Evolutionary conservation across 2,329 filamentous ascomycete species (phyloP).

Genomic region (Xylariales sp.): DNA sequence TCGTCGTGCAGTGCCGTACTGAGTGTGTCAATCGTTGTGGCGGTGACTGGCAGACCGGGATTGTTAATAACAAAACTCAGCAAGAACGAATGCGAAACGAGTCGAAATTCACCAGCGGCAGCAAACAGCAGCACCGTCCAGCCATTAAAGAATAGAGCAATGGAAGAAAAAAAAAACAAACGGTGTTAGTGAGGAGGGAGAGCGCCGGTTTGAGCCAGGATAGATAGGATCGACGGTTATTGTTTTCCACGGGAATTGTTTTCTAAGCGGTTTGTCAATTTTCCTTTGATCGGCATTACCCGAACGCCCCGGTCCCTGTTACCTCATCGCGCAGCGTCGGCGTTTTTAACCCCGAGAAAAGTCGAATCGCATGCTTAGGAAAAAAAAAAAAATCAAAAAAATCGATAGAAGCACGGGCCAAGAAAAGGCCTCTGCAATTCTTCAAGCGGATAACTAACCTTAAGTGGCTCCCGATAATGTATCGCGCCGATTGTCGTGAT

Average conservation of each 20-base stretch:
- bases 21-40: background rate
- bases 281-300: slow-evolving; percentile 35
- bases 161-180: slow-evolving; percentile 21
- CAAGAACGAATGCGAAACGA: slow-evolving; percentile 20
- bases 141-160: slow-evolving; percentile 43
- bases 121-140: slow-evolving; percentile 33
- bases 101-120: slow-evolving; percentile 37
- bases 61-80: slow-evolving; percentile 15
- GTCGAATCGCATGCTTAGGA: background rate
- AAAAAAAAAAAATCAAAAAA: background rate
- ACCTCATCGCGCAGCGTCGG: slow-evolving; percentile 18
- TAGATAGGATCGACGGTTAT: slow-evolving; percentile 9
- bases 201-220: background rate
- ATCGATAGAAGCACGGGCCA: slow-evolving; percentile 4
- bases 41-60: background rate
- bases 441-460: background rate
- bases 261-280: slow-evolving; percentile 40
- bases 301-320: background rate
- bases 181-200: slow-evolving; percentile 16
- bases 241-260: slow-evolving; percentile 41
- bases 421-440: slow-evolving; percentile 5
- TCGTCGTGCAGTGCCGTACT: background rate
- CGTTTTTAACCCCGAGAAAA: slow-evolving; percentile 19
- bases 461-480: background rate
- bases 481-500: slow-evolving; percentile 4